Conservation (phyloP, 176 grass and related monocot genomes). For the Miscanthus lutarioriparius region DNA sequence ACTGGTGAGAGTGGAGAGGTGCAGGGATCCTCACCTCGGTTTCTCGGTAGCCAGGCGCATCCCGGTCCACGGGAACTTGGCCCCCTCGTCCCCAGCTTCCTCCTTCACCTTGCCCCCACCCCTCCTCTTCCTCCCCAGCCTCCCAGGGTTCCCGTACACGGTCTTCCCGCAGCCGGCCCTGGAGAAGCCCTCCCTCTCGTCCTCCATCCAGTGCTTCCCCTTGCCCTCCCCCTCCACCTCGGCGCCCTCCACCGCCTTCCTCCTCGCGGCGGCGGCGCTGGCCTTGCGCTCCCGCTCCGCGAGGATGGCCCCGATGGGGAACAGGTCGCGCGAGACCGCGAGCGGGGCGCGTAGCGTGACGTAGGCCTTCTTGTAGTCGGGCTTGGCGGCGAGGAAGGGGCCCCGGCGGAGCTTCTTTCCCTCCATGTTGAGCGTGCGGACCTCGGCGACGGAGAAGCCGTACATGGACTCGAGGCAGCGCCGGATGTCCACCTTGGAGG, state of each 20-base stretch:
- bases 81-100: slow-evolving; percentile 23
- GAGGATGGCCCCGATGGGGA: slow-evolving; percentile 68
- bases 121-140: slow-evolving; percentile 32
- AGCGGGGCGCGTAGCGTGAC: slow-evolving; percentile 78
- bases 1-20: not conserved
- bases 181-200: slow-evolving; percentile 53
- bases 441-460: slow-evolving; percentile 84
- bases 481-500: slow-evolving; percentile 95
- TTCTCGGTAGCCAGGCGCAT: slow-evolving; percentile 52
- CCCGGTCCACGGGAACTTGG: slow-evolving; percentile 66
- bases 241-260: slow-evolving; percentile 51
- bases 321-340: slow-evolving; percentile 70
- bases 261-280: slow-evolving; percentile 50
- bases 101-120: slow-evolving; percentile 26
- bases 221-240: slow-evolving; percentile 58
- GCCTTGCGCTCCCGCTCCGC: slow-evolving; percentile 71
- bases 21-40: slow-evolving; percentile 44
- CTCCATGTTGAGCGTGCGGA: slow-evolving; percentile 92
- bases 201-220: slow-evolving; percentile 84
- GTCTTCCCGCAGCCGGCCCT: slow-evolving; percentile 49
- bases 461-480: slow-evolving; percentile 90
- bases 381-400: slow-evolving; percentile 61
- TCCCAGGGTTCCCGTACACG: slow-evolving; percentile 57
- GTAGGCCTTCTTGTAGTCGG: slow-evolving; percentile 99
- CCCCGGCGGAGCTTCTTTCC: slow-evolving; percentile 78